phyloP scores from a whole-genome alignment of 495 filamentous ascomycete species.

The Collariella sp. region DNA sequence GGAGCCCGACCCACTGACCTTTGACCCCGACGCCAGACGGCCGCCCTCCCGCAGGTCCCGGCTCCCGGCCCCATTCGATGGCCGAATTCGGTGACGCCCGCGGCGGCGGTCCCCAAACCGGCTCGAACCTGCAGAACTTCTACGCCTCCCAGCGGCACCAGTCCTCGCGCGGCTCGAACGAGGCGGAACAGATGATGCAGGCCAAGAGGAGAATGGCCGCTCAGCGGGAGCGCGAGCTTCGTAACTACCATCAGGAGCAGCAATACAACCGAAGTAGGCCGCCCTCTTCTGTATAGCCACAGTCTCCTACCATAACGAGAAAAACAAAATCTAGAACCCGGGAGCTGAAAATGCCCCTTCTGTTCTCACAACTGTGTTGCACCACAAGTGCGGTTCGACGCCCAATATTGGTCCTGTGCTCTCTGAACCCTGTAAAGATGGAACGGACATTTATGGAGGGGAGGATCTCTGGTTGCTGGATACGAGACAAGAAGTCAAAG shows the following conservation, averaged over 20 bases:
- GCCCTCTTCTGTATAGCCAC: slow-evolving; percentile 52
- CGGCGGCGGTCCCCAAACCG: slow-evolving; percentile 64
- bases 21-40: slow-evolving; percentile 27
- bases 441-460: neutral
- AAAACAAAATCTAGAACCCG: slow-evolving; percentile 24
- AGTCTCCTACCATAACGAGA: slow-evolving; percentile 45
- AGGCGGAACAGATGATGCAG: slow-evolving; percentile 98
- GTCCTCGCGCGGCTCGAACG: slow-evolving; percentile 70
- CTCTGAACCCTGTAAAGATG: slow-evolving; percentile 25
- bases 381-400: slow-evolving; percentile 36
- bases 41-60: slow-evolving; percentile 33
- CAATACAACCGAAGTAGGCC: slow-evolving; percentile 97
- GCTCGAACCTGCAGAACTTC: slow-evolving; percentile 81
- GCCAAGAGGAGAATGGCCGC: slow-evolving; percentile 97
- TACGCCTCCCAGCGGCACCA: slow-evolving; percentile 92
- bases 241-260: slow-evolving; percentile 99
- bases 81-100: slow-evolving; percentile 68
- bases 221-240: slow-evolving; percentile 96
- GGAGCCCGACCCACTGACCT: slow-evolving; percentile 22
- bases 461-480: slow-evolving; percentile 4
- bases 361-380: slow-evolving; percentile 25
- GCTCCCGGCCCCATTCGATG: slow-evolving; percentile 69
- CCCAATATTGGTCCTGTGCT: slow-evolving; percentile 33
- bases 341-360: slow-evolving; percentile 17
- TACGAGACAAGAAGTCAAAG: slow-evolving; percentile 11